These are phyloP conservation scores for Suhomyces faveliae DNA, from an alignment of 805 yeast species.

Conservation along the genomic window DNA sequence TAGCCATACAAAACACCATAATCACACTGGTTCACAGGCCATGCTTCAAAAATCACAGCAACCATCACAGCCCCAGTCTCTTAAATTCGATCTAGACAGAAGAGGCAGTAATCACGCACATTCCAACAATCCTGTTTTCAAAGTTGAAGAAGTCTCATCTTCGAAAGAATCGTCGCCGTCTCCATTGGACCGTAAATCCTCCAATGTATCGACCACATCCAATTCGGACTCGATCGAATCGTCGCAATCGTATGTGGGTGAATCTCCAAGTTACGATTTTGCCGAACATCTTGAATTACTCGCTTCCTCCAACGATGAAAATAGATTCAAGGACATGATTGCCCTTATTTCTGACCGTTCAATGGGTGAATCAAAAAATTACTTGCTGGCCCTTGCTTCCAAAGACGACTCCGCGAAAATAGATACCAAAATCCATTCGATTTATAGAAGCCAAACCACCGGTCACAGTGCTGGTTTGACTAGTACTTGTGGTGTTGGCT, in stretches of 20 bases:
- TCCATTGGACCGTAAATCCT: neutral
- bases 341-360: slow-evolving; percentile 26
- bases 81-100: slow-evolving; percentile 5
- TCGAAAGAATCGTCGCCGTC: neutral
- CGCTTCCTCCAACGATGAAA: slow-evolving; percentile 4
- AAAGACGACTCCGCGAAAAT: slow-evolving; percentile 22
- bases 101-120: neutral
- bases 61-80: neutral
- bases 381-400: slow-evolving; percentile 21
- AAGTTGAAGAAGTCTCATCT: neutral
- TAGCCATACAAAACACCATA: slow-evolving; percentile 20
- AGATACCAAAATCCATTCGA: slow-evolving; percentile 35
- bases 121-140: neutral
- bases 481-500: neutral
- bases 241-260: slow-evolving; percentile 6
- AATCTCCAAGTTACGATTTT: neutral
- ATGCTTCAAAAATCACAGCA: neutral
- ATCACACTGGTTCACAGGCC: slow-evolving; percentile 8
- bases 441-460: slow-evolving; percentile 26
- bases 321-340: slow-evolving; percentile 22
- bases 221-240: slow-evolving; percentile 7
- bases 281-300: slow-evolving; percentile 1
- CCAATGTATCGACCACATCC: neutral
- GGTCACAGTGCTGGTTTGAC: slow-evolving; percentile 9
- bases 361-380: slow-evolving; percentile 24